Percentiles rank a stretch among this genome's conserved stretches.
Evolutionary conservation across 2,329 filamentous ascomycete species (phyloP).

Genomic region (Plenodomus lindquistii): DNA sequence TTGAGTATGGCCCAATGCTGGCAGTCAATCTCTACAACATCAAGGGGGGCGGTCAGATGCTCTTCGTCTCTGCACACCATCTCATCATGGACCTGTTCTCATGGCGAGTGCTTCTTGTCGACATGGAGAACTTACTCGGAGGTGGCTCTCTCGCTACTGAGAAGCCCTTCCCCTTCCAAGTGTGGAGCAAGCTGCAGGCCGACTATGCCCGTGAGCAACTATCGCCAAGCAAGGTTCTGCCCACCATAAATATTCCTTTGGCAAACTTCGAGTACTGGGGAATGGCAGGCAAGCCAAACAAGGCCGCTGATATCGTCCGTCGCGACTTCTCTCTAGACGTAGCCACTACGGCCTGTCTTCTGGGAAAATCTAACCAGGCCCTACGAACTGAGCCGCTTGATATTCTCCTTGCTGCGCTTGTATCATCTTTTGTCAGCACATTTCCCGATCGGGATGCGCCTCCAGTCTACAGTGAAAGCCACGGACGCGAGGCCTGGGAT

Average conservation of each 20-base stretch:
- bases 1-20: background rate
- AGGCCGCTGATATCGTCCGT: background rate
- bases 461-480: constrained; percentile 30
- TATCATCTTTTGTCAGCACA: constrained; percentile 52
- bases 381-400: constrained; percentile 53
- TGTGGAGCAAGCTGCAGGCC: constrained; percentile 15
- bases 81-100: constrained; percentile 48
- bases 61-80: constrained; percentile 31
- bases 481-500: constrained; percentile 37
- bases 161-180: constrained; percentile 14
- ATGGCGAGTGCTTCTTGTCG: constrained; percentile 47
- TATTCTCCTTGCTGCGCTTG: constrained; percentile 25
- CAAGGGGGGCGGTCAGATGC: background rate
- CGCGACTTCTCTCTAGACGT: constrained; percentile 7
- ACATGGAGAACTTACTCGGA: constrained; percentile 34
- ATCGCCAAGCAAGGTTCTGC: background rate
- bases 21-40: background rate
- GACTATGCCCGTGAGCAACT: constrained; percentile 3
- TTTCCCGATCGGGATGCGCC: constrained; percentile 54
- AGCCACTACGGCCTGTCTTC: constrained; percentile 8
- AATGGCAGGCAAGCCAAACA: constrained; percentile 4
- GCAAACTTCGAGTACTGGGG: constrained; percentile 18
- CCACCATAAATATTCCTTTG: too few species aligned
- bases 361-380: constrained; percentile 39
- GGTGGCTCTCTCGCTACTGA: background rate